These are phyloP conservation scores for Claviceps citrina DNA, from an alignment of 2,329 filamentous ascomycete species.

Conservation along the genomic window DNA sequence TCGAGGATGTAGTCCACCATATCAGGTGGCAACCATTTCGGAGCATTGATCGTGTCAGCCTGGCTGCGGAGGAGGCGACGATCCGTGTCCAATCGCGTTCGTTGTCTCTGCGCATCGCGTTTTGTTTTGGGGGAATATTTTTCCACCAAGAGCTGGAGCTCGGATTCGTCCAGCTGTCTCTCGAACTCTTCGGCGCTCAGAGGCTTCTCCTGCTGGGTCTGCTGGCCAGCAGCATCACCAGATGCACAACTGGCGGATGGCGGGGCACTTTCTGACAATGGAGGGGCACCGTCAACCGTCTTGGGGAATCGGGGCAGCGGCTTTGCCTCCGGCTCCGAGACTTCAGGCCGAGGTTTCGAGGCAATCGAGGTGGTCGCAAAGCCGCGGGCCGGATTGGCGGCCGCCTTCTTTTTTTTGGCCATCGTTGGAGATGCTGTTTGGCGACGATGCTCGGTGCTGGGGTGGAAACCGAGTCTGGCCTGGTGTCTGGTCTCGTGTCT, in stretches of 20 bases:
- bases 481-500: neutral
- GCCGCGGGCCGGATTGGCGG: slow-evolving; percentile 73
- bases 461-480: neutral
- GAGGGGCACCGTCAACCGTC: slow-evolving; percentile 13
- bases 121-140: slow-evolving; percentile 66
- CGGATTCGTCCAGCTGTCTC: slow-evolving; percentile 73
- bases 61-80: slow-evolving; percentile 66
- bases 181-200: slow-evolving; percentile 82
- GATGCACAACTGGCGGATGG: slow-evolving; percentile 10
- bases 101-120: slow-evolving; percentile 64
- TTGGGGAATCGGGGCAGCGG: slow-evolving; percentile 11
- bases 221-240: slow-evolving; percentile 3
- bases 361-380: slow-evolving; percentile 89
- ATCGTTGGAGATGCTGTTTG: slow-evolving; percentile 26
- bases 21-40: slow-evolving; percentile 68
- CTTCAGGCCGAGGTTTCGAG: slow-evolving; percentile 60
- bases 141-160: slow-evolving; percentile 75
- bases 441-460: neutral
- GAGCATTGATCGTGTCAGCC: slow-evolving; percentile 54
- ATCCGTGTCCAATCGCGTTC: slow-evolving; percentile 68
- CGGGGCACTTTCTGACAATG: slow-evolving; percentile 12
- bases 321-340: slow-evolving; percentile 21
- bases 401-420: slow-evolving; percentile 89
- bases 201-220: slow-evolving; percentile 23
- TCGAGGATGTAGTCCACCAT: slow-evolving; percentile 64